These are phyloP conservation scores for Carex kokanica DNA, from an alignment of 176 grass and related monocot genomes.

Conservation along the genomic window DNA sequence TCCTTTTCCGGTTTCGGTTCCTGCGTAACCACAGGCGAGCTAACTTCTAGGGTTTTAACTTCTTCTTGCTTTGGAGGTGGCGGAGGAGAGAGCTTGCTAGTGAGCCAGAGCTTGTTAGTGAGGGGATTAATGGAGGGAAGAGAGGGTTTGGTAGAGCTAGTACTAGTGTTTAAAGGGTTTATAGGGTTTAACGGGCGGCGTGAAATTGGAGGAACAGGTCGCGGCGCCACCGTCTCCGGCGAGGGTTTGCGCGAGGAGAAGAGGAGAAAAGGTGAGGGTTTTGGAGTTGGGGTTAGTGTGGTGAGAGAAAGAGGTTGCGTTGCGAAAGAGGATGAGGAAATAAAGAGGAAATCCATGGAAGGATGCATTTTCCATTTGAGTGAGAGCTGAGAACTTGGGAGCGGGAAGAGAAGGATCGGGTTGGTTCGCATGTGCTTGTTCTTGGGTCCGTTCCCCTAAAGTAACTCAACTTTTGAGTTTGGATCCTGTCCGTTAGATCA, in stretches of 20 bases:
- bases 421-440: neutral
- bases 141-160: neutral
- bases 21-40: neutral
- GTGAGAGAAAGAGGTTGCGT: neutral
- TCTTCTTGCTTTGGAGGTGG: constrained; percentile 33
- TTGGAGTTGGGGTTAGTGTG: neutral
- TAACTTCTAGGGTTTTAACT: neutral
- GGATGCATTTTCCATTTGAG: neutral
- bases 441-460: no score
- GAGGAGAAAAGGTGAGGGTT: constrained; percentile 14
- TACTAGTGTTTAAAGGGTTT: neutral
- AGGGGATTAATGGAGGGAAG: constrained; percentile 46
- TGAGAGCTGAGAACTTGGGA: neutral
- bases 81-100: constrained; percentile 74
- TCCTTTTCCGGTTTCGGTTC: constrained; percentile 14
- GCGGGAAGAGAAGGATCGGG: constrained; percentile 45
- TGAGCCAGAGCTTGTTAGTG: constrained; percentile 81
- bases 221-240: constrained; percentile 42
- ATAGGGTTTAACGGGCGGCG: constrained; percentile 35
- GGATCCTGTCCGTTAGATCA: no score
- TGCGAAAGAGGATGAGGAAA: neutral
- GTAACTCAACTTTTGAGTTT: no score
- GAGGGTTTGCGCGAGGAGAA: neutral
- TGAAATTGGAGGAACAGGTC: constrained; percentile 27
- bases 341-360: constrained; percentile 23